phyloP scores from a whole-genome alignment of 2,329 filamentous ascomycete genomes.

The Chaetomium globosum region DNA sequence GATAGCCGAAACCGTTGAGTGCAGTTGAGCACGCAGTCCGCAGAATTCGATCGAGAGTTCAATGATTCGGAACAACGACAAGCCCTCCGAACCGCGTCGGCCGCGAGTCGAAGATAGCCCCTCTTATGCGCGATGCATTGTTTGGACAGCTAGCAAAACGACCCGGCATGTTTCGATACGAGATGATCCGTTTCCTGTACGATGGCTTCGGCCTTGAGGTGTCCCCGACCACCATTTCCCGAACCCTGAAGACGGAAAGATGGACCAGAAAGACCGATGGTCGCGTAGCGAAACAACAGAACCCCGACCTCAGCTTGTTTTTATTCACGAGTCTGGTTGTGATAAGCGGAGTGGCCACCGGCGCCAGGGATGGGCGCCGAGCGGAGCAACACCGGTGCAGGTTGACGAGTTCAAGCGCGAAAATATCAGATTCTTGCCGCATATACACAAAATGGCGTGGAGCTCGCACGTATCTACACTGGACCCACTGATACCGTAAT shows the following conservation, averaged over 20 bases:
- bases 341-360: background rate
- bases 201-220: slow-evolving; percentile 7
- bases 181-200: slow-evolving; percentile 1
- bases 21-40: slow-evolving; percentile 21
- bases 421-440: background rate
- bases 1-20: slow-evolving; percentile 20
- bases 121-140: slow-evolving; percentile 16
- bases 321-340: slow-evolving; percentile 5
- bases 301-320: background rate
- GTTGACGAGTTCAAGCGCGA: slow-evolving; percentile 5
- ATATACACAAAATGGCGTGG: background rate
- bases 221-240: slow-evolving; percentile 8
- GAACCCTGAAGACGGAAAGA: slow-evolving; percentile 8
- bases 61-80: slow-evolving; percentile 20
- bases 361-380: background rate
- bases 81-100: slow-evolving; percentile 20
- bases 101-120: slow-evolving; percentile 20
- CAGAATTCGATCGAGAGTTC: slow-evolving; percentile 23
- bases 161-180: slow-evolving; percentile 7
- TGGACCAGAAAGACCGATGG: background rate
- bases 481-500: background rate
- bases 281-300: slow-evolving; percentile 4
- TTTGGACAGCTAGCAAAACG: background rate
- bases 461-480: background rate
- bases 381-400: background rate